These are phyloP conservation scores for Xylariaceae sp. DNA, from an alignment of 2,329 filamentous ascomycete species.

Conservation along the genomic window DNA sequence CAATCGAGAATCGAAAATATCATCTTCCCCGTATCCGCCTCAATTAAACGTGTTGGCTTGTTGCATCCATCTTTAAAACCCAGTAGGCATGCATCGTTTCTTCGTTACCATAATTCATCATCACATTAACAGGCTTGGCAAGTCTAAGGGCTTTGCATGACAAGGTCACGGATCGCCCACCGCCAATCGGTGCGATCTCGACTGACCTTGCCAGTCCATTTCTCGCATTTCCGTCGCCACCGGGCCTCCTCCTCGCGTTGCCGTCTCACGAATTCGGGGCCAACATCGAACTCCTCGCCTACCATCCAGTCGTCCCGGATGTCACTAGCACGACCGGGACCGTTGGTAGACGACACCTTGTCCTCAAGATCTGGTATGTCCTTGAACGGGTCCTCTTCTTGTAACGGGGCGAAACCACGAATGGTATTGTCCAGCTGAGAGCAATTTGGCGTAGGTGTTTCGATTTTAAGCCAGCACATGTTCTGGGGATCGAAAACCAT, in stretches of 20 bases:
- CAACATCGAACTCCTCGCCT: slow-evolving; percentile 95
- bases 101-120: slow-evolving; percentile 19
- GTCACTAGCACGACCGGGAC: slow-evolving; percentile 53
- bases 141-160: slow-evolving; percentile 36
- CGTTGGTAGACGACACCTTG: slow-evolving; percentile 46
- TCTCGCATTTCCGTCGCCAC: slow-evolving; percentile 83
- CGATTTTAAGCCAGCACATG: slow-evolving; percentile 95
- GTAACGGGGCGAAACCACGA: slow-evolving; percentile 64
- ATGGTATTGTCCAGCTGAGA: slow-evolving; percentile 53
- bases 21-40: slow-evolving; percentile 1
- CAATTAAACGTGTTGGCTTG: slow-evolving; percentile 16
- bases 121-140: background rate
- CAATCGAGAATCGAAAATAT: slow-evolving; percentile 12
- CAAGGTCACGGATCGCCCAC: slow-evolving; percentile 67
- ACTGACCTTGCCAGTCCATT: slow-evolving; percentile 66
- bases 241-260: slow-evolving; percentile 88
- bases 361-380: slow-evolving; percentile 92
- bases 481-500: slow-evolving; percentile 98
- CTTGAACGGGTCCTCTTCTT: slow-evolving; percentile 91
- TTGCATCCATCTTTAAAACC: slow-evolving; percentile 4
- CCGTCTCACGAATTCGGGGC: slow-evolving; percentile 83
- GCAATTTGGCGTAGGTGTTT: slow-evolving; percentile 43
- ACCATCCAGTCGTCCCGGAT: slow-evolving; percentile 77
- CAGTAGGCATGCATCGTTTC: slow-evolving; percentile 14
- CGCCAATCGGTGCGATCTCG: slow-evolving; percentile 63